Conservation (phyloP, 1,284 basidiomycete species). For the Pholiota adiposa region DNA sequence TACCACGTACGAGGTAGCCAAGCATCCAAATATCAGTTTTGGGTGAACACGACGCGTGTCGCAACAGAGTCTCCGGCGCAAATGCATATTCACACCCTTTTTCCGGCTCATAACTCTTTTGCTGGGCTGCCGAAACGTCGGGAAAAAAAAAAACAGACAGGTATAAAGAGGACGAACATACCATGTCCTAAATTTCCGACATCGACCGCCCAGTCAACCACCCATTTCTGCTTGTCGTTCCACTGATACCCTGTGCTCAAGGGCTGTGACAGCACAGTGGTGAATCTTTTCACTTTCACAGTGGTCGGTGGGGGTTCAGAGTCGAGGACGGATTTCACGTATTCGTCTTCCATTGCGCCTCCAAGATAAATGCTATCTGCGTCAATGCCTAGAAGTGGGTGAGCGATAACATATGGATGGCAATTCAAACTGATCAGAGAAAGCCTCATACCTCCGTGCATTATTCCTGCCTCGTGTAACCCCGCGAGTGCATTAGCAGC, state of each 20-base stretch:
- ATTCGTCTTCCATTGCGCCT: constrained; percentile 2
- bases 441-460: constrained; percentile 22
- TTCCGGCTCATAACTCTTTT: constrained; percentile 6
- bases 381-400: constrained; percentile 8
- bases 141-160: background rate
- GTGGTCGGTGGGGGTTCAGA: constrained; percentile 13
- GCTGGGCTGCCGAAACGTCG: constrained; percentile 10
- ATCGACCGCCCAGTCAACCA: constrained; percentile 4
- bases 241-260: constrained; percentile 1
- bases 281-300: constrained; percentile 10
- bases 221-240: constrained; percentile 3
- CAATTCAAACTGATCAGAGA: background rate
- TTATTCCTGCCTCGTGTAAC: constrained; percentile 15
- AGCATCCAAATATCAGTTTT: constrained; percentile 25
- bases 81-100: constrained; percentile 7
- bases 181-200: constrained; percentile 19
- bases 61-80: constrained; percentile 17
- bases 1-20: constrained; percentile 18
- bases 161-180: background rate
- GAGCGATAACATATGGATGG: background rate
- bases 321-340: constrained; percentile 6
- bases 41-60: constrained; percentile 15
- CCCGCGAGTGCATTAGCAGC: constrained; percentile 7
- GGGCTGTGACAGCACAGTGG: constrained; percentile 8
- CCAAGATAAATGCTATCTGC: constrained; percentile 17